These are phyloP conservation scores for Pythium coloratum DNA, from an alignment of 352 stramenopile genomes.

Conservation along the genomic window DNA sequence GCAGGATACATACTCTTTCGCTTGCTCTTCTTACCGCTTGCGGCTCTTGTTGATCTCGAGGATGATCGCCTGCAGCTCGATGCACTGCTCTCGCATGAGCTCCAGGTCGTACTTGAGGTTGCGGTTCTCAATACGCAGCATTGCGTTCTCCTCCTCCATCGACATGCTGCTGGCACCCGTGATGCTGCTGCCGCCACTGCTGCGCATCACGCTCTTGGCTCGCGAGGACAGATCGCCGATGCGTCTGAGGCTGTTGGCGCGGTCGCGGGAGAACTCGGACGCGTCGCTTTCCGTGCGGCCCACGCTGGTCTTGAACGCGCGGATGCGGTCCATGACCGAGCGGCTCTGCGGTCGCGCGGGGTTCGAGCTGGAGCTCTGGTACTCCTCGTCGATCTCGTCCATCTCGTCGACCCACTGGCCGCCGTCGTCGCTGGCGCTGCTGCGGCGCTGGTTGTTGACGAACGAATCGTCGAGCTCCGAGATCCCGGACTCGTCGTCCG, in stretches of 20 bases:
- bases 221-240: constrained; percentile 73
- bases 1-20: constrained; percentile 27
- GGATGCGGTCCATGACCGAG: constrained; percentile 65
- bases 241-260: constrained; percentile 57
- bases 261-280: constrained; percentile 25
- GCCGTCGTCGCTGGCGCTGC: constrained; percentile 23
- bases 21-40: constrained; percentile 56
- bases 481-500: constrained; percentile 30
- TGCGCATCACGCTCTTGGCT: constrained; percentile 67
- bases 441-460: constrained; percentile 37
- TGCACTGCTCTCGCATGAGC: constrained; percentile 88
- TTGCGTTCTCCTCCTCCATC: constrained; percentile 84
- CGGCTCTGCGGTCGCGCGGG: constrained; percentile 22
- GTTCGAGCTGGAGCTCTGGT: constrained; percentile 17
- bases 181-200: constrained; percentile 63
- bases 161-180: constrained; percentile 65
- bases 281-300: constrained; percentile 26
- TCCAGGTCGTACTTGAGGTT: constrained; percentile 88
- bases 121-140: constrained; percentile 86
- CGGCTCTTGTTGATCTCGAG: constrained; percentile 90
- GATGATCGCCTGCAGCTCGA: constrained; percentile 86
- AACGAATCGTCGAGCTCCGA: constrained; percentile 46
- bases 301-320: constrained; percentile 54
- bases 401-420: constrained; percentile 38
- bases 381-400: constrained; percentile 30